Base-by-base conservation (phyloP, 2,329 filamentous ascomycete genomes). In the Byssochlamys sp. region DNA sequence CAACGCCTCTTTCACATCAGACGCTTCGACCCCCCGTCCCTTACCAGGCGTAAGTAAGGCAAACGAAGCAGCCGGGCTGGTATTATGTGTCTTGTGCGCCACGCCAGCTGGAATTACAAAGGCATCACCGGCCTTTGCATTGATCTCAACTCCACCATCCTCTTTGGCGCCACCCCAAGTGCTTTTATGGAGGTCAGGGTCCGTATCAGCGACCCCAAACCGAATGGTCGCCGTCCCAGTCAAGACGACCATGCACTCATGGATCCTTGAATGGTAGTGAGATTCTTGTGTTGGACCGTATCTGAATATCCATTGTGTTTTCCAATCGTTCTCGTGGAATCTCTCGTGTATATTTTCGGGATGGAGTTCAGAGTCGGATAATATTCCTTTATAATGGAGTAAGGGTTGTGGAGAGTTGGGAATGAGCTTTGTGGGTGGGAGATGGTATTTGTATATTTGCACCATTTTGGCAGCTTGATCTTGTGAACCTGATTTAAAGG, bases 231-330 rank as follows among this genome's bases (percentile, higher is more conserved):
- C 81, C 0, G 69, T 71, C 1, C 81, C 81, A 0, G 78, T 78
- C 0, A 84, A 71, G 0, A 84, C 81, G 24, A 73, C 77, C 79
- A 84, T 84, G 65, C 77, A 79, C 69, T 85, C 83, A 62, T 85
- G 82, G 0, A 79, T 76, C 7, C 67, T 64, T 2, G 79, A 79
- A 66, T 85, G 83, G 62, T 83, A 85, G 67, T 85, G 83, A 0
- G 81, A 81, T 11, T 65, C 54, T 57, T 84, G 82, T 0, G 80
- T 81, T 4, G 71, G 67, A 1, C 80, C 78, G 66, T 85, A 85
- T 35, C 81, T 78, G 60, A 78, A 80, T 53, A 84, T 79, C 81
- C 82, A 84, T 59, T 81, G 76, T 0, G 75, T 74, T 31, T 77
- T 64, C 81, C 81, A 84, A 27, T 71, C 77, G 61, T 84, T 82